Percentiles rank a stretch among this genome's conserved stretches.
Evolutionary conservation across 2,329 filamentous ascomycete genomes (phyloP).

Genomic region (Lasiodiplodia sp.): DNA sequence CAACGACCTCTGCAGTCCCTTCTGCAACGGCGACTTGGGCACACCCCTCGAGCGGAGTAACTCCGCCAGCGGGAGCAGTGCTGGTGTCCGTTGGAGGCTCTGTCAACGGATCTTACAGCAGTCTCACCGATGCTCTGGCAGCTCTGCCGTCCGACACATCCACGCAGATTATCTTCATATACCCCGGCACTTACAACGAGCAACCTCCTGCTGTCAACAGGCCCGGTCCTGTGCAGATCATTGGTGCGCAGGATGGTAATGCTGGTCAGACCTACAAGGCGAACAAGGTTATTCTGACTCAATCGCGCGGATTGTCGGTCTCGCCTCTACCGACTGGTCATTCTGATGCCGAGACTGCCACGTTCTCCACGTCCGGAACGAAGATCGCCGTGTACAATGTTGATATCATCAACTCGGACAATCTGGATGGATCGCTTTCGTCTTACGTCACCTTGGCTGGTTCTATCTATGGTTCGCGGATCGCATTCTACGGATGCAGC

Average conservation of each 20-base stretch:
- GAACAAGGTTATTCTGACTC: conserved; percentile 63
- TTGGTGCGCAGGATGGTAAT: conserved; percentile 62
- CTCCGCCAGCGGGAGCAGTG: conserved; percentile 51
- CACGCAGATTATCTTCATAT: conserved; percentile 65
- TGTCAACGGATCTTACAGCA: conserved; percentile 42
- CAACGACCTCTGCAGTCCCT: conserved; percentile 36
- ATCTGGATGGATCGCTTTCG: conserved; percentile 54
- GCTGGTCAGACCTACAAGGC: conserved; percentile 52
- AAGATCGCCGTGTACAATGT: conserved; percentile 67
- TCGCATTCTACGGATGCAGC: conserved; percentile 59
- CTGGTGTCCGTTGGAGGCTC: conserved; percentile 49
- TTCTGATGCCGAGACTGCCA: conserved; percentile 59
- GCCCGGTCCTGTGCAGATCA: conserved; percentile 58
- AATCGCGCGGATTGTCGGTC: conserved; percentile 37
- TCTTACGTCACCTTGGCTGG: conserved; percentile 8
- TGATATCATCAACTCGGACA: conserved; percentile 61
- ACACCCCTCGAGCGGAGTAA: conserved; percentile 52
- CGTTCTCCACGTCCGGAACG: conserved; percentile 51
- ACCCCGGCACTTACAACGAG: conserved; percentile 63
- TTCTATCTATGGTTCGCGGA: conserved; percentile 6
- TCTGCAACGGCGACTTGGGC: conserved; percentile 43
- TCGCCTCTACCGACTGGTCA: conserved; percentile 5
- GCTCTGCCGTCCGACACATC: conserved; percentile 48
- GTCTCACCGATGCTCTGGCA: conserved; percentile 46
- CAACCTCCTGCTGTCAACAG: conserved; percentile 61